Percentiles rank a stretch among this genome's conserved stretches.
These are phyloP conservation scores for Isochrysis galbana DNA, from an alignment of 78 protist genomes.

Conservation along the genomic window DNA sequence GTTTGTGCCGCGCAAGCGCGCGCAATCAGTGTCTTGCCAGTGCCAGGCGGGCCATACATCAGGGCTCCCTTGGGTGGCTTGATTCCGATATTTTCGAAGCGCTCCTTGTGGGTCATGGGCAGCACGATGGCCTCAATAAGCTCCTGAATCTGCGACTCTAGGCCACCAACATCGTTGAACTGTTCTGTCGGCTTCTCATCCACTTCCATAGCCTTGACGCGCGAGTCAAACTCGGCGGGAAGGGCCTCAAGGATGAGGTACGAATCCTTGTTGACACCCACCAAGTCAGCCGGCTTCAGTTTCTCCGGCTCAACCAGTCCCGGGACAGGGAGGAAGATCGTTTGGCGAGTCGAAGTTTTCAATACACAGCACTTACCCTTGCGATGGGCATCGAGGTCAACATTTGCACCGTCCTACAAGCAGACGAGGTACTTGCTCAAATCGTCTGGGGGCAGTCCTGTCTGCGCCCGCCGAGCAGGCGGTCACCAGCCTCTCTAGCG, in stretches of 20 bases:
- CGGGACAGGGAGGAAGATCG: slow-evolving; percentile 95
- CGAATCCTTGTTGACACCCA: slow-evolving; percentile 98
- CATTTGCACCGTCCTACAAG: slow-evolving; percentile 51
- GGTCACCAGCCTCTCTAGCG: no score
- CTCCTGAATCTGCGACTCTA: slow-evolving; percentile 92
- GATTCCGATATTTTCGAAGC: slow-evolving; percentile 98
- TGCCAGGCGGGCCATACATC: slow-evolving; percentile 94
- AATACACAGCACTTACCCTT: slow-evolving; percentile 83
- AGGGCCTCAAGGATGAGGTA: slow-evolving; percentile 88
- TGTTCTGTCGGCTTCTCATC: slow-evolving; percentile 95
- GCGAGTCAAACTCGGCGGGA: slow-evolving; percentile 90
- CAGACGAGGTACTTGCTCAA: background rate
- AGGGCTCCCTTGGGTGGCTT: slow-evolving; percentile 99
- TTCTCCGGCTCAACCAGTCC: slow-evolving; percentile 93
- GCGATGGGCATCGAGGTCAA: slow-evolving; percentile 71
- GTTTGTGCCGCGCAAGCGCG: slow-evolving; percentile 99
- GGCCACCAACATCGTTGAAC: slow-evolving; percentile 98
- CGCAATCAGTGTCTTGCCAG: slow-evolving; percentile 99
- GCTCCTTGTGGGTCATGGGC: slow-evolving; percentile 98
- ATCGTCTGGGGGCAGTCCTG: background rate
- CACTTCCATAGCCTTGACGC: slow-evolving; percentile 96
- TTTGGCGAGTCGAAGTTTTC: slow-evolving; percentile 92
- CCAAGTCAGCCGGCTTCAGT: slow-evolving; percentile 98
- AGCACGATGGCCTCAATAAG: slow-evolving; percentile 95
- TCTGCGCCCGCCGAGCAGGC: no score